Base-by-base conservation (phyloP, 2,329 filamentous ascomycete genomes). In the Fusarium sp. region DNA sequence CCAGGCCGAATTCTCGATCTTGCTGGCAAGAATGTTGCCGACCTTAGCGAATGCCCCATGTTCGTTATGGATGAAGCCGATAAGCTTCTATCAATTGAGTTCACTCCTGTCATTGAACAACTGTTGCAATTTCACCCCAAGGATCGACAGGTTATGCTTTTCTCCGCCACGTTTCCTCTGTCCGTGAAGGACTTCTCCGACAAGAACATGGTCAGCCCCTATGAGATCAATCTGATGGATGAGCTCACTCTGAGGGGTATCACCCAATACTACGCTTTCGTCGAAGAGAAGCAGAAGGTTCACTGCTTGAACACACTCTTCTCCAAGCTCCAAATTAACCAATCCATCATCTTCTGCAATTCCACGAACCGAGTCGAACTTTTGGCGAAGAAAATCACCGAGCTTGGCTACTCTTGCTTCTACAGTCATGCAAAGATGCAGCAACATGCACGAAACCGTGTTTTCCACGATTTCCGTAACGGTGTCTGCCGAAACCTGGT, bases 21-120 rank as follows among this genome's bases (percentile, higher is more conserved):
- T 74, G 95, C 96, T 63, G 94, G 94, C 80, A 98, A 99, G 84
- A 94, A 93, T 71, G 94, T 99, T 65, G 96, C 96, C 69, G 96
- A 99, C 82, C 88, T 99, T 52, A 97, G 94, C 76, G 92, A 97
- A 83, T 98, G 96, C 80, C 92, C 94, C 76, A 98, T 97, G 78
- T 99, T 99, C 80, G 94, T 99, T 83, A 99, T 99, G 96, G 96
- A 99, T 78, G 96, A 99, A 82, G 96, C 96, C 58, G 96, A 99
- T 83, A 99, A 99, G 85, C 90, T 99, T 66, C 88, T 99, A 53
- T 99, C 96, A 9, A 90, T 93, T 64, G 96, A 99, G 80, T 99
- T 99, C 79, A 99, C 96, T 9, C 94, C 95, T 27, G 94, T 97
- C 70, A 97, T 99, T 73, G 97, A 99, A 82, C 94, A 99, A 80